Conservation (phyloP, 2,329 filamentous ascomycete genomes). For the Stenocarpella maydis region DNA sequence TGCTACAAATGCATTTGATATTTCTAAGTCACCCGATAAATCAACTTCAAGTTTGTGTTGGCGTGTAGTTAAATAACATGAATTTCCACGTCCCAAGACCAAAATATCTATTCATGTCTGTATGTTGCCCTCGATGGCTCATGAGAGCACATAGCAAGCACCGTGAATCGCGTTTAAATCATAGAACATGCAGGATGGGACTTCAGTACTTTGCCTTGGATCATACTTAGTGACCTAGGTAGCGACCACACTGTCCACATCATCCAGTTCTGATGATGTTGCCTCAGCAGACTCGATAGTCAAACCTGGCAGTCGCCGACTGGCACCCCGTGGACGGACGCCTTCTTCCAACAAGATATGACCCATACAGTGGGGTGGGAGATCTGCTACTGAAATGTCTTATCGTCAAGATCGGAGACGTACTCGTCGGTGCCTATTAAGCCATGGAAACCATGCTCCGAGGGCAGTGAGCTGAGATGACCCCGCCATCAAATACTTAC, state of each 20-base stretch:
- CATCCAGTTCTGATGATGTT: neutral
- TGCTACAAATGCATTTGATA: neutral
- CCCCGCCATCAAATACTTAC: neutral
- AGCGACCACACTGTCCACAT: neutral
- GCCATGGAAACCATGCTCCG: neutral
- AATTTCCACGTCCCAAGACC: too few relatives aligned
- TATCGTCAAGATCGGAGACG: neutral
- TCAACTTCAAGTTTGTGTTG: fast-evolving
- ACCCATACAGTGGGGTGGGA: neutral
- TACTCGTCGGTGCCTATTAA: neutral
- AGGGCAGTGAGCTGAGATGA: neutral
- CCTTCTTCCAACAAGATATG: too few relatives aligned
- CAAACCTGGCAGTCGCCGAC: too few relatives aligned
- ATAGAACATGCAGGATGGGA: neutral
- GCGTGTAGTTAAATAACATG: neutral
- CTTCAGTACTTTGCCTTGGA: too few relatives aligned
- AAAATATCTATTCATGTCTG: too few relatives aligned
- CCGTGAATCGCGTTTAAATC: too few relatives aligned
- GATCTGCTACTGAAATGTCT: neutral
- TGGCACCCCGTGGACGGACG: too few relatives aligned
- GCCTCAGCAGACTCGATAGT: too few relatives aligned
- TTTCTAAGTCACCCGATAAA: too few relatives aligned
- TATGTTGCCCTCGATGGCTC: too few relatives aligned
- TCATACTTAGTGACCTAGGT: too few relatives aligned
- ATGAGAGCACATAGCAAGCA: neutral